Evolutionary conservation across 495 filamentous ascomycete species (phyloP), one percentile per base, ranked within the genome.

Genomic region (Parachaetomium inaequale): DNA sequence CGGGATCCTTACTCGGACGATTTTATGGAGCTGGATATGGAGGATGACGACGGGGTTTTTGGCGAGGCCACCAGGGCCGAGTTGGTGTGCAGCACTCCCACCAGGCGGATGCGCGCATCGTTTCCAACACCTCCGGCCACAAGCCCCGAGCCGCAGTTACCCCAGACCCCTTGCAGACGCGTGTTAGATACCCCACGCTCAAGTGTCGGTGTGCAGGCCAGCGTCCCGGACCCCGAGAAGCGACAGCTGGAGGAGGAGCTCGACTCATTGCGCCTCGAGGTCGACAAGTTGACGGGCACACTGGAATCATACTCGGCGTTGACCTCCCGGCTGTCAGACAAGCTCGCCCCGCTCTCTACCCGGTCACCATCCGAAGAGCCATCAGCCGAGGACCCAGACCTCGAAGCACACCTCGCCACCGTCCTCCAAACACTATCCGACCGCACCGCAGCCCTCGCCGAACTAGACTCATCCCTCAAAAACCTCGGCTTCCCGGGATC

Each of bases 401-500:
- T 79, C 8, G 77, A 78, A 63, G 61, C 59, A 0, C 71, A 70
- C n/a, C 68, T 80, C 6, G 57, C 68, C 38, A 21, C 58, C 10
- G 61, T 77, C 7, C 66, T 79, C 1, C 72, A 74, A 26, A 66
- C 66, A 0, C 69, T 79, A 12, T 75, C 75, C 0, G 75, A 78
- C 66, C 70, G 72, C 15, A 75, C 78, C 0, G 68, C 76, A 4
- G 72, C 74, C 1, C 70, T 79, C 1, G 11, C 63, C 2, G 58
- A 72, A 15, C 64, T 81, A n/a, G 64, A 70, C 59, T 32, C 65
- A 0, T 72, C 72, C 2, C 75, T 88, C 32, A 73, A 65, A 4
- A 66, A 55, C 12, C 73, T 89, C 0, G 87, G 87, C 2, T 90
- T 90, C 61, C 66, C 75, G 0, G 81, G 83, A 11, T 49, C 65